Evolutionary conservation across 805 yeast species (phyloP), one percentile per base, ranked within the genome.

Genomic region (Starmerella cellae): DNA sequence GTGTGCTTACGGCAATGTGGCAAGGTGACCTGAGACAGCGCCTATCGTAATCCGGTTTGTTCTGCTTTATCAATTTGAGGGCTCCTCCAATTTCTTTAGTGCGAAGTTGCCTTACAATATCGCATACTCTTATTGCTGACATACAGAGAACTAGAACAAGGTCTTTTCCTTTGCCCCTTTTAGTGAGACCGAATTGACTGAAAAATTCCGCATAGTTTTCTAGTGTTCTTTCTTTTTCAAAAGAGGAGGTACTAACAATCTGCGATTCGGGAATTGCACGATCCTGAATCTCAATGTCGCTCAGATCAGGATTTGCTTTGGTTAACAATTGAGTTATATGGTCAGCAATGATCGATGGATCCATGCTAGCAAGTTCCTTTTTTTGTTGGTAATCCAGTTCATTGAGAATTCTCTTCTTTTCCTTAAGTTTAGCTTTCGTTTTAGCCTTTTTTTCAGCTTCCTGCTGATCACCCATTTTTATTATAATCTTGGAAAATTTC

Each of bases 121-220:
- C 95, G 55, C 95, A 88, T 2, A 84, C 91, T 51, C 96, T 70
- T 20, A 84, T 65, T 10, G 94, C 91, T 0, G 94, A 82, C 67
- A 80, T 71, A 0, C 87, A 70, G 14, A 79, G 54, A 1, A 78
- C 60, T 14, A 78, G 60, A 49, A 75, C 57, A 61, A 70, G 64
- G 41, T 70, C 69, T 2, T 31, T 20, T 9, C 30, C 35, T 16
- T 14, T 23, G 17, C 17, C 29, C 19, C 36, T 32, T 23, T 70
- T 60, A 26, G 62, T 66, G 16, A 47, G 53, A 3, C 41, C 40
- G 17, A 35, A 72, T 30, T 62, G 59, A 30, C 65, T 64, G 26
- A 83, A 61, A 55, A 75, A 85, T 19, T 62, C 63, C 2, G 71
- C 60, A 42, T 81, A 64, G 49, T 76, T 74, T 2, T 68, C 75